Percentiles rank a stretch among this genome's conserved stretches.
Conservation (phyloP, 495 filamentous ascomycete species). For the Polyplosphaeria fusca region DNA sequence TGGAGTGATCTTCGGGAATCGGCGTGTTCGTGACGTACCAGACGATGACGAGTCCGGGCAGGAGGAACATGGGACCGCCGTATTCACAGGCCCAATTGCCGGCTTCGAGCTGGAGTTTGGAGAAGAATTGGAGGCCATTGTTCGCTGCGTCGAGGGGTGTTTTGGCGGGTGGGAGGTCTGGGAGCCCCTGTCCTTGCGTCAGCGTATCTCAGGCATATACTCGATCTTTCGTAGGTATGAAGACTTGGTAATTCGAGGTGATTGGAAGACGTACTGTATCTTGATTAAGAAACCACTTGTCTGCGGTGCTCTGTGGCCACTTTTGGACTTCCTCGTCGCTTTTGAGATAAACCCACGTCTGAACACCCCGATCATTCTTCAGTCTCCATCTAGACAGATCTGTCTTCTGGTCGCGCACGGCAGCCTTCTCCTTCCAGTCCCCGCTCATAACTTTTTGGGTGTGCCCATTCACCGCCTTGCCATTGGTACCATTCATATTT, state of each 20-base stretch:
- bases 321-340: constrained; percentile 66
- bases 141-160: constrained; percentile 71
- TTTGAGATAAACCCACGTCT: constrained; percentile 91
- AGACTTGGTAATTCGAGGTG: no score
- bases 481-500: no score
- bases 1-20: constrained; percentile 74
- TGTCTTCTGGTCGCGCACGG: constrained; percentile 46
- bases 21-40: constrained; percentile 89
- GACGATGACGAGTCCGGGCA: constrained; percentile 80
- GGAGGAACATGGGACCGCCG: constrained; percentile 83
- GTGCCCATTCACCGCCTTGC: no score
- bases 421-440: no score
- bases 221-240: no score
- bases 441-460: no score
- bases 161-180: constrained; percentile 64
- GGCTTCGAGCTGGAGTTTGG: constrained; percentile 77
- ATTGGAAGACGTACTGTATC: constrained; percentile 59
- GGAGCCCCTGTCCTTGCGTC: constrained; percentile 56
- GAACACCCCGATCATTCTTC: constrained; percentile 73
- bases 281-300: constrained; percentile 80
- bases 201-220: no score
- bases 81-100: constrained; percentile 98
- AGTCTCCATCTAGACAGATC: constrained; percentile 83
- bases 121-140: constrained; percentile 88
- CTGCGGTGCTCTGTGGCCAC: constrained; percentile 83